phyloP scores from a whole-genome alignment of 2,329 filamentous ascomycete genomes.

The Chalaropsis thielavioides region DNA sequence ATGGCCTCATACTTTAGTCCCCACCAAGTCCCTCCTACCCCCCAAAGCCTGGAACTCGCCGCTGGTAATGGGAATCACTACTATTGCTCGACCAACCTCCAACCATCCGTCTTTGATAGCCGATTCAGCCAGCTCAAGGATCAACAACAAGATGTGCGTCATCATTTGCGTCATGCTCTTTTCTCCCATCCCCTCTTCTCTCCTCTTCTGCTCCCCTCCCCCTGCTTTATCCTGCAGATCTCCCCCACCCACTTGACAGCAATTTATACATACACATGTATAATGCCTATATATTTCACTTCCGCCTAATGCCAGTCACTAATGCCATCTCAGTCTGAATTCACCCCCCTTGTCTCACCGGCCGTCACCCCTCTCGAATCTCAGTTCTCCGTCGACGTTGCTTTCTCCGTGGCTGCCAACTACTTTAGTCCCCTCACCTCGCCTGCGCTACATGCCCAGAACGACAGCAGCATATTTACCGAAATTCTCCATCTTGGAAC shows the following conservation, averaged over 20 bases:
- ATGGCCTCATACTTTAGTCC: conserved; percentile 38
- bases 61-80: conserved; percentile 39
- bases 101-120: conserved; percentile 40
- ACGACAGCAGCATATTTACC: conserved; percentile 31
- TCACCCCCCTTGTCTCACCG: conserved; percentile 71
- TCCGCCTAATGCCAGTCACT: conserved; percentile 4
- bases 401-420: conserved; percentile 50
- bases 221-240: not conserved
- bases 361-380: conserved; percentile 67
- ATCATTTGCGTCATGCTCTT: not conserved
- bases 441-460: conserved; percentile 62
- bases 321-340: conserved; percentile 46
- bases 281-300: not conserved
- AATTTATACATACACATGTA: conserved; percentile 13
- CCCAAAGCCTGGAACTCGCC: conserved; percentile 66
- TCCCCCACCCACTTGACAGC: not conserved
- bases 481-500: conserved; percentile 34
- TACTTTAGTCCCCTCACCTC: conserved; percentile 78
- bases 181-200: not conserved
- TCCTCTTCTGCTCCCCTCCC: not conserved
- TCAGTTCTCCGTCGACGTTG: conserved; percentile 46
- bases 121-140: conserved; percentile 51
- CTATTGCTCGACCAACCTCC: conserved; percentile 43
- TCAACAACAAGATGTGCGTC: conserved; percentile 45
- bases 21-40: conserved; percentile 57